Evolutionary conservation across 2,329 filamentous ascomycete genomes (phyloP).

Genomic region (Ceratocystis destructans): DNA sequence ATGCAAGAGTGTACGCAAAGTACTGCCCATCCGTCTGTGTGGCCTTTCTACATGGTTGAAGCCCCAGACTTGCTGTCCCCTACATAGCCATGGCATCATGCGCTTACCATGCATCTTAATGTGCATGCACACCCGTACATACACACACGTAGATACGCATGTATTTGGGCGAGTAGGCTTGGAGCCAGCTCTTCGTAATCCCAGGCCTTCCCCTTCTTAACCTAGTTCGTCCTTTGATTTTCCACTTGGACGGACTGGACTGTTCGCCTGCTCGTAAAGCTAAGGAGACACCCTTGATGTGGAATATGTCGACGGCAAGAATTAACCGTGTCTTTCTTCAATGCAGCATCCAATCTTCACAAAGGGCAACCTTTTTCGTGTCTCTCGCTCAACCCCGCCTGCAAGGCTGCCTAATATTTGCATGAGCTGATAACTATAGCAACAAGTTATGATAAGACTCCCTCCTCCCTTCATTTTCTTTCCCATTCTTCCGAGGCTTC

Average conservation of each 20-base stretch:
- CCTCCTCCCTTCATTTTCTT: not conserved
- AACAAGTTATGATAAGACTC: too few relatives aligned
- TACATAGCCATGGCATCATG: not conserved
- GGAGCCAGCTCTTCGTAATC: not conserved
- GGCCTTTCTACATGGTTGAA: not conserved
- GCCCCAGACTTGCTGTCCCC: not conserved
- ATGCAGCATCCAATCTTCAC: not conserved
- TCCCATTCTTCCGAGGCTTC: not conserved
- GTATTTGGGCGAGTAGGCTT: not conserved
- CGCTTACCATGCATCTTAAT: not conserved
- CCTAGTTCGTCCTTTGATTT: not conserved
- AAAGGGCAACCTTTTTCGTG: not conserved
- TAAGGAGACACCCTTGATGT: too few relatives aligned
- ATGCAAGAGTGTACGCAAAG: not conserved
- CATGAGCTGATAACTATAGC: not conserved
- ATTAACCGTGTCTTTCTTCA: not conserved
- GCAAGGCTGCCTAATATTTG: constrained; percentile 2
- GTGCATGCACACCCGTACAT: not conserved
- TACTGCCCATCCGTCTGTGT: too few relatives aligned
- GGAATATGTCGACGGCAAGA: not conserved
- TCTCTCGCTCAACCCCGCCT: not conserved
- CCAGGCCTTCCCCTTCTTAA: not conserved
- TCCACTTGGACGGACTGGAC: not conserved
- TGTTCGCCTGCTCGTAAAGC: not conserved
- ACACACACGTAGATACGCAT: not conserved